Percentiles rank a stretch among this genome's conserved stretches.
Evolutionary conservation across 805 yeast species (phyloP).

Genomic region (Candida wancherniae): DNA sequence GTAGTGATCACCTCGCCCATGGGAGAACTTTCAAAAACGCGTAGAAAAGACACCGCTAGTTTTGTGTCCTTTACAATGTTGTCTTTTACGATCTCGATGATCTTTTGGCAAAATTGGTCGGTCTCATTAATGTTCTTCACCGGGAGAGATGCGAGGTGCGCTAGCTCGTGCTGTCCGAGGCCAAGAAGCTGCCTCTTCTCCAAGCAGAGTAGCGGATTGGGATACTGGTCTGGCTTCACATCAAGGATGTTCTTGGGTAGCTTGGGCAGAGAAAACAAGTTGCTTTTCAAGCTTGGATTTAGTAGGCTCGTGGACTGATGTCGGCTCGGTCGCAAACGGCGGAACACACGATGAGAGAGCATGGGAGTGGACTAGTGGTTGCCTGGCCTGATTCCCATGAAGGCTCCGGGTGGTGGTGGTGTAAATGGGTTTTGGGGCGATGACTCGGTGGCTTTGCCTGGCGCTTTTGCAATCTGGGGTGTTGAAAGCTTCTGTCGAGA

Average conservation of each 20-base stretch:
- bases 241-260: conserved; percentile 6
- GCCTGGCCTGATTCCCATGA: no score
- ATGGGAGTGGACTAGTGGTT: no score
- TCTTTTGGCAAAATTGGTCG: conserved; percentile 24
- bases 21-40: conserved; percentile 15
- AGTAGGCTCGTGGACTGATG: neutral
- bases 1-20: no score
- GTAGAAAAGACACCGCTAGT: conserved; percentile 18
- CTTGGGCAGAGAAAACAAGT: conserved; percentile 4
- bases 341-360: no score
- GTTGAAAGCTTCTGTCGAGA: no score
- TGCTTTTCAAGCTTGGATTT: conserved; percentile 2
- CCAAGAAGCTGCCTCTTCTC: conserved; percentile 21
- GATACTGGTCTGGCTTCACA: conserved; percentile 21
- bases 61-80: conserved; percentile 24
- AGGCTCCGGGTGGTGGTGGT: no score
- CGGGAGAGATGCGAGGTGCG: conserved; percentile 25
- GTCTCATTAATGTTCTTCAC: conserved; percentile 21
- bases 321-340: no score
- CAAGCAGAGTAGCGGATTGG: conserved; percentile 33
- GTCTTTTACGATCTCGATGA: conserved; percentile 29
- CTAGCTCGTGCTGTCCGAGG: conserved; percentile 21
- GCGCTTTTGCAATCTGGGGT: no score
- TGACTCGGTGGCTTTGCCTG: no score
- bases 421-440: no score